Evolutionary conservation across 768 basidiomycete species (phyloP), one percentile per base, ranked within the genome.

Genomic region (Amanita muscaria): DNA sequence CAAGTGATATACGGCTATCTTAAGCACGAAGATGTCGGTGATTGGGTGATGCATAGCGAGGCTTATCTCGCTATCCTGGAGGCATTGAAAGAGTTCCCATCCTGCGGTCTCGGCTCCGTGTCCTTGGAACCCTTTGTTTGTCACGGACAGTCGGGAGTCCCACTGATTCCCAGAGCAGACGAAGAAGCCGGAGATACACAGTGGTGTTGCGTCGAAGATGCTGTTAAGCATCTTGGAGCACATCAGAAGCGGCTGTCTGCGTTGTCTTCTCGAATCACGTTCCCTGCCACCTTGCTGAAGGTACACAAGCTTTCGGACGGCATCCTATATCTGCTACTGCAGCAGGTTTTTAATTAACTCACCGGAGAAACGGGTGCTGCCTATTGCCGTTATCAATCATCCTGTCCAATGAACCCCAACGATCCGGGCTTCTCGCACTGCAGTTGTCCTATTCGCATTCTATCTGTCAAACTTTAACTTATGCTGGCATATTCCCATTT

Each of bases 221-320:
- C 60, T 23, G 55, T 62, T 22, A 52, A 48, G 37, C 52, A 57
- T 31, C 55, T 68, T 14, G 64, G 65, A 51, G 46, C 22, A 5
- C 55, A 60, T 44, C 48, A 60, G 6, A 51, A 52, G 11, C 57
- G 55, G 46, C 49, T 70, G 42, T 53, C 56, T 52, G 52, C 53
- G 42, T 48, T 64, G 15, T 60, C 59, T 39, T 52, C 50, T 3
- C 63, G 52, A 38, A 52, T 64, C 36, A 54, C 57, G 51, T 67
- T 68, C 44, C 45, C 52, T 24, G 57, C 59, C 33, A 68, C 66
- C 35, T 59, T 64, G 48, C 59, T 61, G 34, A 65, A 65, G 59
- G 60, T 66, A 48, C 61, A 65, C 42, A 56, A 52, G 42, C 55
- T 70, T 22, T 64, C 62, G 34, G 66, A 68, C 51, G 62, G 60